Base-by-base conservation (phyloP, 2,329 filamentous ascomycete genomes). In the Neurospora crassa region DNA sequence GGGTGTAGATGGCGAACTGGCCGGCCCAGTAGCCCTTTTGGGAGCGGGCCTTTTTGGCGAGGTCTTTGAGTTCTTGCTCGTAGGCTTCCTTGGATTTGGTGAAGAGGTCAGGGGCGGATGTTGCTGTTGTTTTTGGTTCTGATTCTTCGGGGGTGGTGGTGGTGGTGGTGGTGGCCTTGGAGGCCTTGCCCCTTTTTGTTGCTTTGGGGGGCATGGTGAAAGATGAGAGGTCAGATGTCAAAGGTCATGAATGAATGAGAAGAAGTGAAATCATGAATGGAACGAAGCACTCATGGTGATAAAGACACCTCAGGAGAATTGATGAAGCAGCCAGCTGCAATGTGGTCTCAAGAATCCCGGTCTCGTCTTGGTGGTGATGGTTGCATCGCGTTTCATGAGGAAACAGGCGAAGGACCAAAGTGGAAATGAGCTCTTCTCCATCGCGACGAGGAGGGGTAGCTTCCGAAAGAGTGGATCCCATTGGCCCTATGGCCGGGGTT, bases 1-100 rank as follows among this genome's bases (percentile, higher is more conserved):
- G 81, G 73, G 80, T 76, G 72, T 85, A 85, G 72, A 84, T 74
- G 68, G 79, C 74, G 40, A 76, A 74, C 73, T 86, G 84, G 18
- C 80, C 78, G 69, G 75, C 72, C 72, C 74, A 78, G 5, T 59
- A 59, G 3, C 47, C 47, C 47, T 79, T 80, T 67, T 82, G 78
- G 18, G 78, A 73, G 53, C 79, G 76, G 47, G 82, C 81, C 76
- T 85, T 85, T 47, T 78, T 77, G 8, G 86, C 85, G 14, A 89
- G 83, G 43, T 80, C 76, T 74, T 84, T 81, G 70, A 89, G 84
- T 75, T 89, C 87, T 71, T 81, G 80, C 76, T 88, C 85, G 75
- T 88, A 88, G 68, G 81, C 81, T 72, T 86, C 81, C n/a, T 84
- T 83, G 4, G 80, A 78, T 68, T 77, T 76, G 68, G 77, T 75